These are phyloP conservation scores for Gelatoporia subvermispora DNA, from an alignment of 768 basidiomycete species.

Conservation along the genomic window DNA sequence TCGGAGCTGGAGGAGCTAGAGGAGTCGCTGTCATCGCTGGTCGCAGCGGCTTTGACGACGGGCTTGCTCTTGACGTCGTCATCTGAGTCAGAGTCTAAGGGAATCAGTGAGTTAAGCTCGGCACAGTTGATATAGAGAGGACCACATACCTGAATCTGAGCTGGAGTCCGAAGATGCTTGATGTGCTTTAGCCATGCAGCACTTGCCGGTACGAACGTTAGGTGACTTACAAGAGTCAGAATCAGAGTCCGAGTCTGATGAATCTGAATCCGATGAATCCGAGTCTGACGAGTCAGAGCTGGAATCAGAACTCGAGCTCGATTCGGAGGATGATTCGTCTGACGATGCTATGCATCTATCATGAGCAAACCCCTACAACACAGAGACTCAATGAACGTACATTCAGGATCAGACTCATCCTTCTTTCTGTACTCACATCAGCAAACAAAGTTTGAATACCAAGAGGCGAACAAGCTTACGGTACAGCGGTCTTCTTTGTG, in stretches of 20 bases:
- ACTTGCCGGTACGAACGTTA: too few relatives aligned
- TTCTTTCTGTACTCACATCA: conserved; percentile 10
- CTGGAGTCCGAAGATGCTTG: conserved; percentile 15
- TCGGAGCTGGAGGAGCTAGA: conserved; percentile 2
- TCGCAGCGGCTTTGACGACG: not conserved
- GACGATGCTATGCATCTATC: conserved; percentile 13
- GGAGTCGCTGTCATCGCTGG: not conserved
- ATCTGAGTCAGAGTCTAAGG: conserved; percentile 15
- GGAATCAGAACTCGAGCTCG: conserved; percentile 11
- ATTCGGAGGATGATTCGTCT: conserved; percentile 10
- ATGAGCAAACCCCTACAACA: not conserved
- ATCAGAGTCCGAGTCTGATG: too few relatives aligned
- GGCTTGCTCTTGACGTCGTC: conserved; percentile 1
- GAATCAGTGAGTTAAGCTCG: conserved; percentile 13
- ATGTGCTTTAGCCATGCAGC: too few relatives aligned
- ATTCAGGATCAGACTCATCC: conserved; percentile 15
- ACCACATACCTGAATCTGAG: conserved; percentile 13
- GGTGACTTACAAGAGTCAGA: too few relatives aligned
- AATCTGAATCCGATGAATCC: conserved; percentile 12
- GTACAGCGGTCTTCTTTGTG: conserved; percentile 12
- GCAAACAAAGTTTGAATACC: conserved; percentile 5
- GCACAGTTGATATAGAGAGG: too few relatives aligned
- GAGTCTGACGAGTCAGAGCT: conserved; percentile 22
- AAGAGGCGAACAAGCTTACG: not conserved
- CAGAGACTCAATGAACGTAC: conserved; percentile 1